Evolutionary conservation across 495 filamentous ascomycete species (phyloP), one percentile per base, ranked within the genome.

Genomic region (Podospora pseudocomata): DNA sequence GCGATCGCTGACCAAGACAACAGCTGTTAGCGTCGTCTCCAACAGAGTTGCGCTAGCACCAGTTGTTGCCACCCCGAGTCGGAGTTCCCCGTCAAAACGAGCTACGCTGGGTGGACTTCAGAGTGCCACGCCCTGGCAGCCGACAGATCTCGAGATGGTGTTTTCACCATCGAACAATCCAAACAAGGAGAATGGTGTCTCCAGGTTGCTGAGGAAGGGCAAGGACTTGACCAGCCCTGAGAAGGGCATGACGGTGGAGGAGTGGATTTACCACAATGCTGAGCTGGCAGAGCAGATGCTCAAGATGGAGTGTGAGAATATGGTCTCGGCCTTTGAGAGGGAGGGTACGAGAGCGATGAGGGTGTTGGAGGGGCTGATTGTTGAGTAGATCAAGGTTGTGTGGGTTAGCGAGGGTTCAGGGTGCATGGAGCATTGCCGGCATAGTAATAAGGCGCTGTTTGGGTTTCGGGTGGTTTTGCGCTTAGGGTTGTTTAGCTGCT

Each of bases 201-300:
- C 74, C 58, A 76, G 85, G 64, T 79, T 82, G 32, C 80, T 85
- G 49, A 75, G 74, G 9, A 86, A 84, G 68, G 83, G 80, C 15
- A 73, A 67, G 28, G 84, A 84, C n/a, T 77, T 99, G 69, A 89
- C 87, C 1, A 90, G 83, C 68, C 88, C 88, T 0, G 94, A 97
- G 81, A 92, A 90, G 82, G 86, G 85, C 54, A 94, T 99, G 92
- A 92, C 88, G 0, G 92, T 98, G 2, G 91, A 96, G 76, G 89
- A 97, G 78, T 99, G 95, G 95, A 89, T 99, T 58, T 80, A 84
- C 64, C 87, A 86, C 80, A 94, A 93, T 74, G 94, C 94, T 4
- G 85, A 85, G 71, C 81, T 87, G 69, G 92, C 89, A 1, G 93
- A 97, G 80, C 87, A 90, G 74, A 88, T 86, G 73, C 76, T 98